A percentile compares a stretch with the other conserved stretches of the same genome.
Evolutionary conservation across 1,284 basidiomycete genomes (phyloP).

Genomic region (Mycena citricolor): DNA sequence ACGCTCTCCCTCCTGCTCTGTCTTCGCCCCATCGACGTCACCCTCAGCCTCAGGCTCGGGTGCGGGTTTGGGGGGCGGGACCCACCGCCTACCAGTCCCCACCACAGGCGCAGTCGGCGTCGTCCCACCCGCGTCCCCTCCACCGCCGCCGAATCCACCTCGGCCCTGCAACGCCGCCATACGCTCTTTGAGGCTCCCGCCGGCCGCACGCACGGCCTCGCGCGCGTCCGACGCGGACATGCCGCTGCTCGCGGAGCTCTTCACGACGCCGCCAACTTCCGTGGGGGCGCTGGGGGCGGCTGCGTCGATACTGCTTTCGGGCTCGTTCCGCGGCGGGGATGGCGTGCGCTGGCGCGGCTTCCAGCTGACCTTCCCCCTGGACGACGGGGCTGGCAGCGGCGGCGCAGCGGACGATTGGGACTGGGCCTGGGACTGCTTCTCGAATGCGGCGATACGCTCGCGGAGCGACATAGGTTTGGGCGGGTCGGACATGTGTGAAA

Average conservation of each 20-base stretch:
- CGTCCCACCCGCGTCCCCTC: constrained; percentile 48
- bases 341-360: constrained; percentile 57
- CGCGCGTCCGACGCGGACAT: constrained; percentile 87
- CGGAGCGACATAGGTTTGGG: constrained; percentile 71
- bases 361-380: no score
- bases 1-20: constrained; percentile 37
- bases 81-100: constrained; percentile 75
- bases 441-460: constrained; percentile 82
- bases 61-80: constrained; percentile 55
- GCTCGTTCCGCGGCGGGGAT: constrained; percentile 52
- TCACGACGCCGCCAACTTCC: constrained; percentile 14
- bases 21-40: constrained; percentile 30
- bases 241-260: constrained; percentile 30
- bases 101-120: constrained; percentile 60
- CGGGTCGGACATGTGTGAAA: no score
- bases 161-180: constrained; percentile 88
- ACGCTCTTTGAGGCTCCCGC: constrained; percentile 81
- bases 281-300: constrained; percentile 27
- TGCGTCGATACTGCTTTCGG: constrained; percentile 12
- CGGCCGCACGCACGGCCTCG: constrained; percentile 65
- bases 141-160: constrained; percentile 73
- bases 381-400: no score
- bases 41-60: constrained; percentile 36
- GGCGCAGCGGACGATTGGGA: no score
- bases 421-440: no score